Conservation (phyloP, 345 rosid genomes). For the Bretschneidera sinensis region DNA sequence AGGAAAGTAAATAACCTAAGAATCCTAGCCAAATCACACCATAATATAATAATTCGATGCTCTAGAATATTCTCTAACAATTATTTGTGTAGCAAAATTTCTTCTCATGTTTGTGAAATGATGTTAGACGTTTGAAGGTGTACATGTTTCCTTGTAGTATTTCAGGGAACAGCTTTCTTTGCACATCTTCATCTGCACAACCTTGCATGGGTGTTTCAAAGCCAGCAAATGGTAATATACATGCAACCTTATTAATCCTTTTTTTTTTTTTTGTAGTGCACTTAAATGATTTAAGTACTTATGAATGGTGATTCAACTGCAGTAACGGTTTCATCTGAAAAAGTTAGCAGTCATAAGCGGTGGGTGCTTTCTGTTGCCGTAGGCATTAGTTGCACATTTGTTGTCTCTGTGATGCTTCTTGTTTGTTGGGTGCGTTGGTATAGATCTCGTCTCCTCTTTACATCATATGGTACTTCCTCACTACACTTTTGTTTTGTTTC, state of each 20-base stretch:
- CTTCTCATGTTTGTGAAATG: neutral
- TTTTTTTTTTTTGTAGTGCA: slow-evolving; percentile 1
- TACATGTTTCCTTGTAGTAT: slow-evolving; percentile 32
- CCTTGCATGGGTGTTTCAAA: slow-evolving; percentile 47
- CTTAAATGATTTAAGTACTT: slow-evolving; percentile 2
- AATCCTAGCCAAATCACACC: too few relatives aligned
- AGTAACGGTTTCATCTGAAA: slow-evolving; percentile 42
- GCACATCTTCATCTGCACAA: slow-evolving; percentile 47
- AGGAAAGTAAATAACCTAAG: too few relatives aligned
- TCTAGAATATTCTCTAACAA: too few relatives aligned
- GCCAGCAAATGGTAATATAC: slow-evolving; percentile 52
- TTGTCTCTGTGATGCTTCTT: slow-evolving; percentile 58
- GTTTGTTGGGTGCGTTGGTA: slow-evolving; percentile 79
- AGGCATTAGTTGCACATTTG: slow-evolving; percentile 58
- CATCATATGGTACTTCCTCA: slow-evolving; percentile 52
- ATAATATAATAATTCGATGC: too few relatives aligned
- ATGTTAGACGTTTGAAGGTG: neutral
- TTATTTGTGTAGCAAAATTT: too few relatives aligned
- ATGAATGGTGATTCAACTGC: slow-evolving; percentile 18
- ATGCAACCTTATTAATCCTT: neutral
- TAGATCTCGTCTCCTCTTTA: slow-evolving; percentile 52
- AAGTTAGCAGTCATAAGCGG: slow-evolving; percentile 31
- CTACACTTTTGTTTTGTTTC: neutral
- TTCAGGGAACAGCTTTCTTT: slow-evolving; percentile 71
- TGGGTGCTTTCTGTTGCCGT: slow-evolving; percentile 67